Base-by-base conservation (phyloP, 2,329 filamentous ascomycete species). In the Sporothrix pseudoabietina region DNA sequence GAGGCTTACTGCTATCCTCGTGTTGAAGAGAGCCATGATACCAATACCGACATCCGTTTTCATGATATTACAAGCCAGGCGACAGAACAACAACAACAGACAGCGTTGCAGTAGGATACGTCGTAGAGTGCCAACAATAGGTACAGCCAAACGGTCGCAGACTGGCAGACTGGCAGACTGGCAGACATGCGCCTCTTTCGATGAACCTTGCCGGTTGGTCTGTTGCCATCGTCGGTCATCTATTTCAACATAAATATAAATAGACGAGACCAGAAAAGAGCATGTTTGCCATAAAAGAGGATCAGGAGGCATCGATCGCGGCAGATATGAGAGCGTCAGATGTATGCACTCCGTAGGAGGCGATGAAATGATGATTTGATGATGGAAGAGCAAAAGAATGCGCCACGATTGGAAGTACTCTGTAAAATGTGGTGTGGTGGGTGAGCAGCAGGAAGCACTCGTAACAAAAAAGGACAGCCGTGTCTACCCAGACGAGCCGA, bases 1-100 rank as follows among this genome's bases (percentile, higher is more conserved):
- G 66, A 69, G 65, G 66, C 66, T 69, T 39, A 54, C 63, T 68
- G 32, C 12, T n/a, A 1, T 14, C 44, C 59, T 63, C 59, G 59
- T 26, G 32, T 44, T 44, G 22, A 14, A 16, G 57, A 63, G 8
- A 35, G 35, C 35, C 35, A 35, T 35, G 35, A 35, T 35, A 35
- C 1, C 35, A 35, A 35, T 3, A 35, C 35, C 35, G 35, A 32
- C 16, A 9, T 10, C 35, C 57, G 57, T 63, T 57, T 57, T 32
- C 32, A 63, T 16, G 35, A 63, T 35, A 39, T 39, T 22, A 32
- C 10, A 32, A 26, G 57, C 57, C 54, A 30, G 22, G 22, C 54
- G 19, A 32, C 26, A 8, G 35, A 35, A 4, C 4, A 35, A 35
- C 4, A 35, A 35, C 55, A 57, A 16, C 26, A 16, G 22, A 12